A percentile compares a stretch with the other conserved stretches of the same genome.
phyloP scores from a whole-genome alignment of 306 rosid species.

The Sicyos baderoa region DNA sequence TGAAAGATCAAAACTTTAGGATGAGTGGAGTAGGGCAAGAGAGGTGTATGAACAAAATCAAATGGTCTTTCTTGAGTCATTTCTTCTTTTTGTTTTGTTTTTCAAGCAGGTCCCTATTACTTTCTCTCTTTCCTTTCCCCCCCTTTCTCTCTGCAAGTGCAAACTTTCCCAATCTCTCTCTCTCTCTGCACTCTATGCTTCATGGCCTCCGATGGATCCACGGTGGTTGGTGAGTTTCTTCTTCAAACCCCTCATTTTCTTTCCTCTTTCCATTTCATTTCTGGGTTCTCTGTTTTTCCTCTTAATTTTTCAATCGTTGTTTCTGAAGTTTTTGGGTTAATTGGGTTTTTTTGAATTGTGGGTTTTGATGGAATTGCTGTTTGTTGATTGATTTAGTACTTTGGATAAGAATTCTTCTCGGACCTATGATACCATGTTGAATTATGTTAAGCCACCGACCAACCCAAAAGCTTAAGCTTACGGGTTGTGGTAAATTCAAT shows the following conservation, averaged over 20 bases:
- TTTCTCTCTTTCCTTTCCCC: background rate
- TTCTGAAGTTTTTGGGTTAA: background rate
- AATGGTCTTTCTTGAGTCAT: too few species aligned
- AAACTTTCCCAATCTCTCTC: background rate
- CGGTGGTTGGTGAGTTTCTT: slow-evolving; percentile 53
- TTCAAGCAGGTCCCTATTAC: background rate
- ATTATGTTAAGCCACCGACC: too few species aligned
- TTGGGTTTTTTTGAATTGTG: background rate
- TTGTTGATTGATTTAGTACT: background rate
- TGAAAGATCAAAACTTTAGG: too few species aligned
- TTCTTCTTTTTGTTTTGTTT: too few species aligned
- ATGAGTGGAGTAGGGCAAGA: too few species aligned
- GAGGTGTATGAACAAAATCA: too few species aligned
- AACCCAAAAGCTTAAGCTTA: too few species aligned
- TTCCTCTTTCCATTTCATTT: slow-evolving; percentile 15
- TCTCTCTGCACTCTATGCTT: slow-evolving; percentile 9
- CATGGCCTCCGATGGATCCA: slow-evolving; percentile 78
- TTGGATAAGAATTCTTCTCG: background rate
- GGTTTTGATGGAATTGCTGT: background rate
- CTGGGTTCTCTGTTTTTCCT: background rate
- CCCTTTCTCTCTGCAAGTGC: slow-evolving; percentile 15
- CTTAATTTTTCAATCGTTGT: background rate
- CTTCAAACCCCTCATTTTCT: background rate
- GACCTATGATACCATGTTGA: too few species aligned
- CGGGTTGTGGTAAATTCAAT: too few species aligned